phyloP scores from a whole-genome alignment of 148 eudicot genomes.

The Camellia lanceoleosa region DNA sequence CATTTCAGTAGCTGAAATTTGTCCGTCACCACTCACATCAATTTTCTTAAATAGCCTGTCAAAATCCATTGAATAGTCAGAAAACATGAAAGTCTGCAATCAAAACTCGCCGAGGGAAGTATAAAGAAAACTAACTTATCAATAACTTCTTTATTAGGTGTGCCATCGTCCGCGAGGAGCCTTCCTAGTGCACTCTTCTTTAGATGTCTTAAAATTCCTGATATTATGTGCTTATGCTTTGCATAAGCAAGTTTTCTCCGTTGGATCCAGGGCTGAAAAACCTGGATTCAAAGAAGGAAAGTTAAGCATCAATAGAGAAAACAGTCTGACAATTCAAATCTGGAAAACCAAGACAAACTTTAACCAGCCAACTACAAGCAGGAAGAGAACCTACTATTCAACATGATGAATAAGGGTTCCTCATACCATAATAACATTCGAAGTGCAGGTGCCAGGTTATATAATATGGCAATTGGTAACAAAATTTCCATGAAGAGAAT shows the following conservation, averaged over 20 bases:
- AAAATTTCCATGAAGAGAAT: neutral
- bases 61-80: slow-evolving; percentile 10
- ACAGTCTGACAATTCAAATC: slow-evolving; percentile 5
- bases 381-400: neutral
- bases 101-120: neutral
- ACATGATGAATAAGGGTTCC: slow-evolving; percentile 3
- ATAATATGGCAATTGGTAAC: no score
- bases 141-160: slow-evolving; percentile 39
- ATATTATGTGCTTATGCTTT: slow-evolving; percentile 62
- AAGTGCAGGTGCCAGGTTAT: neutral
- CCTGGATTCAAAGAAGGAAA: slow-evolving; percentile 33
- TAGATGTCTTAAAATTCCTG: slow-evolving; percentile 62
- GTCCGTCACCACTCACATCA: slow-evolving; percentile 43
- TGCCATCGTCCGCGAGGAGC: slow-evolving; percentile 52
- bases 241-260: slow-evolving; percentile 48
- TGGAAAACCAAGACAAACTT: neutral
- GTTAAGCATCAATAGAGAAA: neutral
- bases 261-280: slow-evolving; percentile 84
- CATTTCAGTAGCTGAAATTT: slow-evolving; percentile 57
- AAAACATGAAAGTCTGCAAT: neutral
- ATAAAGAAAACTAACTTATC: slow-evolving; percentile 33
- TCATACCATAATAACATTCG: neutral
- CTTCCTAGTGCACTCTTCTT: slow-evolving; percentile 51
- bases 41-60: slow-evolving; percentile 59
- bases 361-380: slow-evolving; percentile 11